Percentiles rank a stretch among this genome's conserved stretches.
Evolutionary conservation across 352 stramenopile species (phyloP).

Genomic region (Phytopythium delawarense): DNA sequence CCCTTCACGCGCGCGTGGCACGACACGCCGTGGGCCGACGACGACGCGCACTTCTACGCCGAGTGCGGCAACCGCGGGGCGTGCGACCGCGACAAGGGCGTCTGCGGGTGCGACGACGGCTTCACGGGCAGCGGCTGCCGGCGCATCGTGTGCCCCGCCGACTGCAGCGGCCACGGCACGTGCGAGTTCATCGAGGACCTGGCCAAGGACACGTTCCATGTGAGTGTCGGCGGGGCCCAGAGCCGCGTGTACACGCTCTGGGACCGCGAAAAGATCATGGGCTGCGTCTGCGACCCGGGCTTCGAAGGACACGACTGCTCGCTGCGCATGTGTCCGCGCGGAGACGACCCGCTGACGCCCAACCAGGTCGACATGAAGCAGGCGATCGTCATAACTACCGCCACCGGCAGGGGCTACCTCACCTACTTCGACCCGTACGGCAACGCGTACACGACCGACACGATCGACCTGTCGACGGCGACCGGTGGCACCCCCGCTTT

Average conservation of each 20-base stretch:
- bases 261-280: slow-evolving; percentile 81
- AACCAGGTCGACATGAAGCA: slow-evolving; percentile 60
- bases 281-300: slow-evolving; percentile 68
- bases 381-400: slow-evolving; percentile 13
- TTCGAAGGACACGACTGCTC: slow-evolving; percentile 56
- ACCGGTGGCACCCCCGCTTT: too few relatives aligned
- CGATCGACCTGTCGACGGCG: too few relatives aligned
- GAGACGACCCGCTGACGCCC: slow-evolving; percentile 60
- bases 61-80: slow-evolving; percentile 66
- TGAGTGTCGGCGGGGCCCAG: slow-evolving; percentile 28
- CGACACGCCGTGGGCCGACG: slow-evolving; percentile 32
- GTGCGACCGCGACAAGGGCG: slow-evolving; percentile 65
- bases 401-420: slow-evolving; percentile 24
- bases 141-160: slow-evolving; percentile 43
- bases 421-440: slow-evolving; percentile 77
- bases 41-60: slow-evolving; percentile 45
- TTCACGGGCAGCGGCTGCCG: slow-evolving; percentile 76
- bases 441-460: slow-evolving; percentile 51
- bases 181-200: slow-evolving; percentile 75
- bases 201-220: slow-evolving; percentile 39
- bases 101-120: slow-evolving; percentile 78
- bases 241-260: slow-evolving; percentile 48
- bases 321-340: slow-evolving; percentile 46
- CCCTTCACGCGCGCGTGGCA: slow-evolving; percentile 57
- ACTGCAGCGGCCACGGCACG: slow-evolving; percentile 47